Evolutionary conservation across 2,329 filamentous ascomycete species (phyloP), one percentile per base, ranked within the genome.

Genomic region (Pezicula carpinea): DNA sequence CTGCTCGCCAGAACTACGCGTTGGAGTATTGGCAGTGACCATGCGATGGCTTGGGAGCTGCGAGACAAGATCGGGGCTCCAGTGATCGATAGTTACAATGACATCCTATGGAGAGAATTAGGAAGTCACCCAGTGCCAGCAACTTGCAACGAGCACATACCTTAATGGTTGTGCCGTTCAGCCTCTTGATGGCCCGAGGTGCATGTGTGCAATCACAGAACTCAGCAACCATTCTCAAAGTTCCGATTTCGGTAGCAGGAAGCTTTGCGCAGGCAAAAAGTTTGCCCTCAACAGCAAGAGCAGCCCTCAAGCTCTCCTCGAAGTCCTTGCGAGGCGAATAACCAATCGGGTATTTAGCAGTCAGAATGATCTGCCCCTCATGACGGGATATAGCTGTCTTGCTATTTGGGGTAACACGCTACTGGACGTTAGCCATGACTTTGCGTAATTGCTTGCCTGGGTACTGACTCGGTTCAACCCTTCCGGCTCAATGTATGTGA

Each of bases 331-430:
- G 63, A 46, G 35, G 47, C 45, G 42, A 57, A 38, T 22, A 50
- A 22, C 48, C 47, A 15, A 51, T 38, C 13, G 60, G 61, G 44
- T 59, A 61, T 38, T 70, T 69, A 19, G 76, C 73, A n/a, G 69
- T 72, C 10, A 82, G 60, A 47, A 72, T 66, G 33, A 82, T 60
- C 57, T 82, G 76, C 15, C 77, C 80, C 63, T 83, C 79, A 51
- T 77, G 72, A 23, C 31, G 18, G 15, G 39, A 41, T 11, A 40
- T 61, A 26, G 64, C 61, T 35, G 58, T 52, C 18, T 57, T 54
- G 6, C 59, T 57, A 11, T 52, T 55, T 8, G 62, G 62, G 18
- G 60, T 59, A 29, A 66, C 48, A 15, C 61, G 48, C 64, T 68
- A 38, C 18, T 39, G 18, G 32, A 42, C 14, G 47, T 39, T 23